phyloP scores from a whole-genome alignment of 345 rosid genomes.

The Firmiana major region DNA sequence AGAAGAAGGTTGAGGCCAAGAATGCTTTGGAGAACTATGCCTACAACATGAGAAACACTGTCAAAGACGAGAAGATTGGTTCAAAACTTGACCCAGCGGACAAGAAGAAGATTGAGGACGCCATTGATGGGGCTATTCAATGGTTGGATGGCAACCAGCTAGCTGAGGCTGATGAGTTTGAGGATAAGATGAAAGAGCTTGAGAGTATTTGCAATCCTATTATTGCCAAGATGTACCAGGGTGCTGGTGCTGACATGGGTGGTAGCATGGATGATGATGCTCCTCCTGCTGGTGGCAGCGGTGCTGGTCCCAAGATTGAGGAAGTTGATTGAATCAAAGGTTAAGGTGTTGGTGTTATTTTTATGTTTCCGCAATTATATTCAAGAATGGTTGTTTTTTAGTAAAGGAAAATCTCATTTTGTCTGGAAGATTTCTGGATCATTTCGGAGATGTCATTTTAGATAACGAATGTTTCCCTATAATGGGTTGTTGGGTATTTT shows the following conservation, averaged over 20 bases:
- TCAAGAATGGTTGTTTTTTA: too few relatives aligned
- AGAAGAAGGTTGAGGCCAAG: conserved; percentile 66
- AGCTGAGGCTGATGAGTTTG: conserved; percentile 69
- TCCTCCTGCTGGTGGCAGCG: not conserved
- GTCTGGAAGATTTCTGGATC: too few relatives aligned
- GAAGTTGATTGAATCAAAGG: not conserved
- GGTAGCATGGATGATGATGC: conserved; percentile 27
- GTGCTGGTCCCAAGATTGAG: not conserved
- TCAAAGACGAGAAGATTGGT: conserved; percentile 63
- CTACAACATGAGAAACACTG: conserved; percentile 65
- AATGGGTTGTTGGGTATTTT: too few relatives aligned
- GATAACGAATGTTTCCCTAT: too few relatives aligned
- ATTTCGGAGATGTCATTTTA: too few relatives aligned
- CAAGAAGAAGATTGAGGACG: conserved; percentile 78
- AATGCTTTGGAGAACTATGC: conserved; percentile 30
- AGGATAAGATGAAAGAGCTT: conserved; percentile 70
- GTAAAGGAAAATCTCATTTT: too few relatives aligned
- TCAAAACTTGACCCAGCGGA: conserved; percentile 49
- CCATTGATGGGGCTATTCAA: conserved; percentile 60
- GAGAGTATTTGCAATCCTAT: conserved; percentile 71
- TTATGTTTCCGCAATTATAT: not conserved
- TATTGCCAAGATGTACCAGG: conserved; percentile 71
- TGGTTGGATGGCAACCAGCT: conserved; percentile 67
- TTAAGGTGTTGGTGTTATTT: not conserved
- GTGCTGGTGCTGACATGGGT: conserved; percentile 44